These are phyloP conservation scores for Chloropicon primus DNA, from an alignment of 139 green algal species.

Conservation along the genomic window DNA sequence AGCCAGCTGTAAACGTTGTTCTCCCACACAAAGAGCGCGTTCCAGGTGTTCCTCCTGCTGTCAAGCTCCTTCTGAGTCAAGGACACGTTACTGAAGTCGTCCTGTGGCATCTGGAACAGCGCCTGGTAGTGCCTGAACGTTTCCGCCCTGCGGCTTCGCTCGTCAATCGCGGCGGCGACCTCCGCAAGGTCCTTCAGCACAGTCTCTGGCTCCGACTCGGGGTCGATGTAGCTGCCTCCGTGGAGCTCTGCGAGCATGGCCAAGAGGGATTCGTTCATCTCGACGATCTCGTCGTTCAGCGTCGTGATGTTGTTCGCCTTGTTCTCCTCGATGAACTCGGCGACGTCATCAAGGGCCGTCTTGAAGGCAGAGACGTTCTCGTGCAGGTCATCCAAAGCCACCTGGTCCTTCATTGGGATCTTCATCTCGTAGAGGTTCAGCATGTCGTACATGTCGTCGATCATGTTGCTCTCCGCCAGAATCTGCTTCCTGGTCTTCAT, in stretches of 20 bases:
- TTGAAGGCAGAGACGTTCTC: conserved; percentile 35
- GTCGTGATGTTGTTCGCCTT: conserved; percentile 38
- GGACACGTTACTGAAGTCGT: conserved; percentile 35
- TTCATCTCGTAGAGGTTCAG: conserved; percentile 57
- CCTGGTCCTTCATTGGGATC: conserved; percentile 34
- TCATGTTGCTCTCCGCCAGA: conserved; percentile 25
- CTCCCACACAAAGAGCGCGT: conserved; percentile 43
- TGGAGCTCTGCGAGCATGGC: conserved; percentile 26
- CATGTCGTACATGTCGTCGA: conserved; percentile 76
- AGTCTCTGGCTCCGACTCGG: conserved; percentile 7
- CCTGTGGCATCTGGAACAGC: conserved; percentile 35
- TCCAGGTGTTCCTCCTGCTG: conserved; percentile 36
- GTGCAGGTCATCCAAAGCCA: conserved; percentile 62
- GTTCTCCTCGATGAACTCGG: conserved; percentile 56
- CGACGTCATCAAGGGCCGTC: conserved; percentile 30
- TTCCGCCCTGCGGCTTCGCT: neutral
- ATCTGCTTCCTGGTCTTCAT: conserved; percentile 39
- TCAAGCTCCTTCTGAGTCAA: conserved; percentile 40
- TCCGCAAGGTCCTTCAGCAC: conserved; percentile 7
- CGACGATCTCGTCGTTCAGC: conserved; percentile 29
- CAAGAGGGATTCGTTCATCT: conserved; percentile 44
- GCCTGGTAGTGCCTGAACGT: conserved; percentile 25
- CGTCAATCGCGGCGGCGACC: conserved; percentile 10
- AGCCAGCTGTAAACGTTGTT: conserved; percentile 47
- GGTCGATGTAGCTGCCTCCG: conserved; percentile 18